Evolutionary conservation across 2,329 filamentous ascomycete genomes (phyloP).

Genomic region (Beauveria brongniartii): DNA sequence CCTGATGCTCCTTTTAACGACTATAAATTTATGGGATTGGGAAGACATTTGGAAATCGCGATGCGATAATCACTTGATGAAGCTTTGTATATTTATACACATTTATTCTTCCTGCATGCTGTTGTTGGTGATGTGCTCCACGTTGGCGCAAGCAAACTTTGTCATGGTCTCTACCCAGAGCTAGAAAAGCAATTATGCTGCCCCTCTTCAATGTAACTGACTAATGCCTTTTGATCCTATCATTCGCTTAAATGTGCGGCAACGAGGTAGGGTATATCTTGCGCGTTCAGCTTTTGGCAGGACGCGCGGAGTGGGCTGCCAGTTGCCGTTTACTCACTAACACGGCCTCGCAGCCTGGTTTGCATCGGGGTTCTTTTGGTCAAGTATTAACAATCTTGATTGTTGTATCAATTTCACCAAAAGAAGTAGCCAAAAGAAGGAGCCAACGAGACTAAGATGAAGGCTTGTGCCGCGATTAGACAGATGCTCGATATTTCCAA

Average conservation of each 20-base stretch:
- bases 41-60: background rate
- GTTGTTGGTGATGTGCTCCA: background rate
- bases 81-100: background rate
- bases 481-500: too few species aligned
- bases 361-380: background rate
- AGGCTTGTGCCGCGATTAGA: too few species aligned
- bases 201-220: conserved; percentile 13
- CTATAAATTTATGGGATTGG: background rate
- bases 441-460: too few species aligned
- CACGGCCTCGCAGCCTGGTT: background rate
- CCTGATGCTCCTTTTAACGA: background rate
- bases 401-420: too few species aligned
- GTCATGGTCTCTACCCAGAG: conserved; percentile 16
- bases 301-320: background rate
- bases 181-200: background rate
- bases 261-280: too few species aligned
- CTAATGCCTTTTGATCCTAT: background rate
- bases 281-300: too few species aligned
- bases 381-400: background rate
- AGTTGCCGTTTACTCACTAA: background rate
- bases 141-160: conserved; percentile 14
- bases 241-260: too few species aligned
- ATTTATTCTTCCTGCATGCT: background rate
- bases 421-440: too few species aligned
- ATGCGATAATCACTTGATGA: background rate